A percentile compares a stretch with the other conserved stretches of the same genome.
Conservation (phyloP, 108 stramenopile genomes). For the Nitzschia inconspicua region DNA sequence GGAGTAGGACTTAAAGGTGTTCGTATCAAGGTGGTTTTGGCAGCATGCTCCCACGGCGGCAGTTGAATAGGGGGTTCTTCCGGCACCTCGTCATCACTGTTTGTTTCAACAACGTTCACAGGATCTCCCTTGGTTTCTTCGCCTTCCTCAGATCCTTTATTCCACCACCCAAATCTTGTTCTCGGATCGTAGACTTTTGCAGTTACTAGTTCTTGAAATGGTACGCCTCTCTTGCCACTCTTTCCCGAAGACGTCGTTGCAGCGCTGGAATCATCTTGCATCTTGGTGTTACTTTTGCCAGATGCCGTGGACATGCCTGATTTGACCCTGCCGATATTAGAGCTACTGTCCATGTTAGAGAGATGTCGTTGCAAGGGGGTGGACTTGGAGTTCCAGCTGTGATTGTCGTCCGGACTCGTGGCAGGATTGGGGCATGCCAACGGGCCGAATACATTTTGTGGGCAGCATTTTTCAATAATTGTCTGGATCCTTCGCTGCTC, state of each 20-base stretch:
- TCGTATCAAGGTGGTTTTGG: constrained; percentile 42
- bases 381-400: constrained; percentile 71
- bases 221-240: too few species aligned
- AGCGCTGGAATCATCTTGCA: neutral
- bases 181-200: constrained; percentile 23
- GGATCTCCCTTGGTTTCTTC: neutral
- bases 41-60: constrained; percentile 45
- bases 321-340: too few species aligned
- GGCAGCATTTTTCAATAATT: constrained; percentile 64
- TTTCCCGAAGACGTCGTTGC: neutral
- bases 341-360: neutral
- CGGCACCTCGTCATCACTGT: neutral
- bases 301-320: neutral
- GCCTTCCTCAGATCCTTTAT: neutral
- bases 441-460: constrained; percentile 74
- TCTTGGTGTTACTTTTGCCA: neutral
- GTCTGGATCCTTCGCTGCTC: constrained; percentile 60
- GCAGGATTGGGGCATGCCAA: constrained; percentile 79
- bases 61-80: constrained; percentile 26
- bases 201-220: too few species aligned
- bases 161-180: constrained; percentile 41
- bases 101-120: neutral
- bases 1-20: constrained; percentile 68
- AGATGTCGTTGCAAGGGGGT: constrained; percentile 4
- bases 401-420: constrained; percentile 71